Conservation (phyloP, 768 basidiomycete species). For the Suillus paluster region DNA sequence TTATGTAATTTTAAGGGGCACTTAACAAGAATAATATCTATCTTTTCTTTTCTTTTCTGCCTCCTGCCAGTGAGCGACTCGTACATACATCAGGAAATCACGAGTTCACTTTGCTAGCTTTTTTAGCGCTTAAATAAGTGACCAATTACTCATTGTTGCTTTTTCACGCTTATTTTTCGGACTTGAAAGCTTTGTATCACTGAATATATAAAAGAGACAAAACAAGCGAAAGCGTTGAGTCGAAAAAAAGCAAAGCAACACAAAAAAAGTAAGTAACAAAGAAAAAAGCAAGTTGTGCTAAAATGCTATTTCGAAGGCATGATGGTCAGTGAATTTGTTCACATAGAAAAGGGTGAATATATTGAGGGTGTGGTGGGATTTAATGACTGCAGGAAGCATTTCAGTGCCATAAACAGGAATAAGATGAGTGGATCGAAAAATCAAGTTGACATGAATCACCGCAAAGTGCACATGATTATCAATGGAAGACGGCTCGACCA, state of each 20-base stretch:
- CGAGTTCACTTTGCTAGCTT: neutral
- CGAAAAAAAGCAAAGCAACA: neutral
- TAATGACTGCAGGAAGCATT: constrained; percentile 16
- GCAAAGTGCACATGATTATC: constrained; percentile 10
- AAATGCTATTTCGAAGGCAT: constrained; percentile 27
- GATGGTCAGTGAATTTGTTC: constrained; percentile 32
- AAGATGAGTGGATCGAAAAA: constrained; percentile 36
- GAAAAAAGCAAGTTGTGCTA: too few species aligned
- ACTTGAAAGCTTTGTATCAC: neutral
- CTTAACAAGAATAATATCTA: too few species aligned
- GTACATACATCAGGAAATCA: constrained; percentile 12
- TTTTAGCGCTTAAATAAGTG: neutral
- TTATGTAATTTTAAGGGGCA: too few species aligned
- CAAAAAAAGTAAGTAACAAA: neutral
- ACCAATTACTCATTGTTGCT: too few species aligned
- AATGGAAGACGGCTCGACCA: constrained; percentile 18
- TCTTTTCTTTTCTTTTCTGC: too few species aligned
- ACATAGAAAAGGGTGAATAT: constrained; percentile 33
- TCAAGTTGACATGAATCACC: constrained; percentile 33
- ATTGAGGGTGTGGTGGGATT: constrained; percentile 23
- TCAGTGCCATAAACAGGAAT: constrained; percentile 26
- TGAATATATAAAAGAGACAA: neutral
- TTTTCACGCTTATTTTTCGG: neutral
- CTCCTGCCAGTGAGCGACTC: too few species aligned
- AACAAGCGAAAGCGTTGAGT: neutral